These are phyloP conservation scores for Elongisporangium anandrum DNA, from an alignment of 352 stramenopile genomes.

Conservation along the genomic window DNA sequence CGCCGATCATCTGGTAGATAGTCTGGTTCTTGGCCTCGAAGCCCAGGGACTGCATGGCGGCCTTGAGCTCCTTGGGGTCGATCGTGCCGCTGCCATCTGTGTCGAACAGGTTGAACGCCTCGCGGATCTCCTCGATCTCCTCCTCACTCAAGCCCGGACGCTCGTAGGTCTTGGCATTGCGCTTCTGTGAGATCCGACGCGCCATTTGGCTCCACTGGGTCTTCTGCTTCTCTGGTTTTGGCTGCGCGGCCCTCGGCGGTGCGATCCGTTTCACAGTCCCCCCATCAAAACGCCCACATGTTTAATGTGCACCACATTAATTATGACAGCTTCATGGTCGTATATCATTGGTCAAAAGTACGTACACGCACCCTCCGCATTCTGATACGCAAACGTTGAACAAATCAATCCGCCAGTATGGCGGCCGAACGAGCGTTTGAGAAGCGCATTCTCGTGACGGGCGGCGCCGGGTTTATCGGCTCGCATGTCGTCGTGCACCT, in stretches of 20 bases:
- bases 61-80: conserved; percentile 96
- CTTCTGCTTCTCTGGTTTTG: background rate
- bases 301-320: background rate
- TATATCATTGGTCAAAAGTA: background rate
- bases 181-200: conserved; percentile 72
- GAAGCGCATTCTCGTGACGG: conserved; percentile 97
- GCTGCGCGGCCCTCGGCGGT: background rate
- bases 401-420: background rate
- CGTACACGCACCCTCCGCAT: background rate
- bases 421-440: conserved; percentile 13
- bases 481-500: conserved; percentile 97
- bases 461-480: conserved; percentile 95
- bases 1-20: conserved; percentile 96
- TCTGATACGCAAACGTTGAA: background rate
- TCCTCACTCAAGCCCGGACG: conserved; percentile 87
- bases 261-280: background rate
- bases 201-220: conserved; percentile 28
- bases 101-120: conserved; percentile 97
- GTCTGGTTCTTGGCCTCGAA: conserved; percentile 98
- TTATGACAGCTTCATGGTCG: background rate
- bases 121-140: conserved; percentile 95
- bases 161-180: conserved; percentile 91
- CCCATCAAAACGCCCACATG: background rate
- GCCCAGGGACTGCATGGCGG: conserved; percentile 94
- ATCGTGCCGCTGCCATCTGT: conserved; percentile 96